Percentiles rank a stretch among this genome's conserved stretches.
phyloP scores from a whole-genome alignment of 148 eudicot species.

The Rhododendron simsii region DNA sequence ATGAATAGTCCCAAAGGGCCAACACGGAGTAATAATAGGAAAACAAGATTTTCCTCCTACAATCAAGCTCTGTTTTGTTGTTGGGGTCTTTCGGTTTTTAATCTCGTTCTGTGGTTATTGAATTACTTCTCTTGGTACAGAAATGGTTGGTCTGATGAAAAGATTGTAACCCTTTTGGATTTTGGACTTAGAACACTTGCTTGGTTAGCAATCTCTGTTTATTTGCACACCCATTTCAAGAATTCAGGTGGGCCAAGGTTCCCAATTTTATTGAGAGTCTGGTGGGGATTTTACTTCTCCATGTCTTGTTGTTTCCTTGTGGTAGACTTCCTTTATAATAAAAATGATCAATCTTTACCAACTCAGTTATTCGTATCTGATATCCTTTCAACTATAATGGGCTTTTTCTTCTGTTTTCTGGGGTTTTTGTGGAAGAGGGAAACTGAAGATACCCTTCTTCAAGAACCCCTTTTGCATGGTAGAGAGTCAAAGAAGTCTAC shows the following conservation, averaged over 20 bases:
- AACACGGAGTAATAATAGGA: constrained; percentile 13
- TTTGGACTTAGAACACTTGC: constrained; percentile 29
- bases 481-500: constrained; percentile 13
- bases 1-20: not conserved
- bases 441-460: constrained; percentile 18
- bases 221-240: constrained; percentile 26
- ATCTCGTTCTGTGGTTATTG: constrained; percentile 36
- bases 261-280: constrained; percentile 53
- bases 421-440: constrained; percentile 31
- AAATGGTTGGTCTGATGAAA: constrained; percentile 53
- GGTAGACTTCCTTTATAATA: constrained; percentile 17
- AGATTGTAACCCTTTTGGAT: constrained; percentile 36
- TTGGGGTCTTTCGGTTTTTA: constrained; percentile 32
- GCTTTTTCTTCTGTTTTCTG: constrained; percentile 32
- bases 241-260: constrained; percentile 31
- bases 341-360: constrained; percentile 19
- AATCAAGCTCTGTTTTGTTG: constrained; percentile 30
- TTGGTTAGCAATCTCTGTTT: constrained; percentile 43
- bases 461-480: constrained; percentile 51
- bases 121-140: constrained; percentile 48
- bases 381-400: constrained; percentile 30
- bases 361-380: constrained; percentile 38
- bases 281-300: constrained; percentile 60
- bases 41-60: constrained; percentile 24
- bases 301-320: constrained; percentile 55